These are phyloP conservation scores for Exophiala bonariae DNA, from an alignment of 2,329 filamentous ascomycete species.

Conservation along the genomic window DNA sequence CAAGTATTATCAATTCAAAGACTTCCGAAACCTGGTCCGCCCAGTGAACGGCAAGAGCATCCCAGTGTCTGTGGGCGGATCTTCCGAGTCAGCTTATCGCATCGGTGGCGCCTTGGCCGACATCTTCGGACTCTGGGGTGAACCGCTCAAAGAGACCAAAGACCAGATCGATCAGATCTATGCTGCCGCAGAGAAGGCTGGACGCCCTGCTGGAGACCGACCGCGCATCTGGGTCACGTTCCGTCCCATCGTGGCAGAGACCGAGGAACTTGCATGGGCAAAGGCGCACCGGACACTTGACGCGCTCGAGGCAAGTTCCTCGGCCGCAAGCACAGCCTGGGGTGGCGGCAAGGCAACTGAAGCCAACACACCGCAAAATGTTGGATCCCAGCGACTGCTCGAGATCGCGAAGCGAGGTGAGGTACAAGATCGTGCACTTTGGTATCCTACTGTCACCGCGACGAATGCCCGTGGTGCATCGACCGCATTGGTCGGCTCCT, in stretches of 20 bases:
- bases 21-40: slow-evolving; percentile 56
- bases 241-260: slow-evolving; percentile 61
- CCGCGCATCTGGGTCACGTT: slow-evolving; percentile 66
- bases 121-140: slow-evolving; percentile 65
- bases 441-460: slow-evolving; percentile 64
- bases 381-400: slow-evolving; percentile 58
- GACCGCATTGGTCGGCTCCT: slow-evolving; percentile 58
- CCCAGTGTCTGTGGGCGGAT: slow-evolving; percentile 72
- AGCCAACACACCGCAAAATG: slow-evolving; percentile 54
- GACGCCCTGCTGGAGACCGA: slow-evolving; percentile 47
- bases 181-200: slow-evolving; percentile 58
- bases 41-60: slow-evolving; percentile 66
- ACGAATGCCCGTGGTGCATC: slow-evolving; percentile 61
- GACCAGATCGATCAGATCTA: slow-evolving; percentile 64
- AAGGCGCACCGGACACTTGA: slow-evolving; percentile 61
- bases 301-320: slow-evolving; percentile 46
- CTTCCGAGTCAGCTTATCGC: slow-evolving; percentile 75
- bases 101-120: slow-evolving; percentile 60
- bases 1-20: slow-evolving; percentile 60
- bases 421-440: slow-evolving; percentile 62
- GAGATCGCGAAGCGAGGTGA: slow-evolving; percentile 55
- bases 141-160: slow-evolving; percentile 63
- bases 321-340: slow-evolving; percentile 21
- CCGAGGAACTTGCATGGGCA: slow-evolving; percentile 62
- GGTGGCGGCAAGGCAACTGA: slow-evolving; percentile 34